A percentile compares a stretch with the other conserved stretches of the same genome.
phyloP scores from a whole-genome alignment of 345 rosid genomes.

The Toxicodendron radicans region DNA sequence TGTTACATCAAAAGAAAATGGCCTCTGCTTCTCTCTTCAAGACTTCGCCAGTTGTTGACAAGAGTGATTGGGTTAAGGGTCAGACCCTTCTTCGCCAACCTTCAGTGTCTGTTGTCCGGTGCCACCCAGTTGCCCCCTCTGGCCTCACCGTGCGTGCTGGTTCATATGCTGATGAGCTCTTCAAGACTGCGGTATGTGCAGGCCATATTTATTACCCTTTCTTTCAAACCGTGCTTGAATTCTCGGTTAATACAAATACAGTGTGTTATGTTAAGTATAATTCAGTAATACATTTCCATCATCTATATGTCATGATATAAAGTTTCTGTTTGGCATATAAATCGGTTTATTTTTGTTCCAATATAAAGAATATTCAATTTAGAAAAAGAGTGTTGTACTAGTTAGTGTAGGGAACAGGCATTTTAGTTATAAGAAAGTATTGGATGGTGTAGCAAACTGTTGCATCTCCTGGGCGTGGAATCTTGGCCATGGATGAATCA shows the following conservation, averaged over 20 bases:
- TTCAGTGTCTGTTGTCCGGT: slow-evolving; percentile 15
- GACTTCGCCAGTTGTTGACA: slow-evolving; percentile 23
- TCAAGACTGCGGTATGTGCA: slow-evolving; percentile 34
- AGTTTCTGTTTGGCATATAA: neutral
- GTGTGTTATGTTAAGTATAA: neutral
- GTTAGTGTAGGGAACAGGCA: neutral
- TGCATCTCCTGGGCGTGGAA: slow-evolving; percentile 45
- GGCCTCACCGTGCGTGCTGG: slow-evolving; percentile 24
- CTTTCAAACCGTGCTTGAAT: neutral
- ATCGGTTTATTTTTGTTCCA: neutral
- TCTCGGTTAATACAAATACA: neutral
- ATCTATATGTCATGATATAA: too few species aligned
- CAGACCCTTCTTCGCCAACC: slow-evolving; percentile 18
- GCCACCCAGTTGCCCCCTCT: slow-evolving; percentile 13
- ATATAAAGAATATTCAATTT: neutral
- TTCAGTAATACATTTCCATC: neutral
- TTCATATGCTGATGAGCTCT: slow-evolving; percentile 35
- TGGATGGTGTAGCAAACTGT: slow-evolving; percentile 35
- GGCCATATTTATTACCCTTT: neutral
- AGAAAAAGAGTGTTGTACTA: neutral
- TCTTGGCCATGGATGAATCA: slow-evolving; percentile 41
- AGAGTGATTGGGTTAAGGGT: slow-evolving; percentile 33
- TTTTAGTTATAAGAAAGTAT: neutral
- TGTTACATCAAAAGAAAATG: slow-evolving; percentile 8
- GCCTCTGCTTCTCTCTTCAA: slow-evolving; percentile 30